Conservation (phyloP, 768 basidiomycete genomes). For the Lactarius quietus region DNA sequence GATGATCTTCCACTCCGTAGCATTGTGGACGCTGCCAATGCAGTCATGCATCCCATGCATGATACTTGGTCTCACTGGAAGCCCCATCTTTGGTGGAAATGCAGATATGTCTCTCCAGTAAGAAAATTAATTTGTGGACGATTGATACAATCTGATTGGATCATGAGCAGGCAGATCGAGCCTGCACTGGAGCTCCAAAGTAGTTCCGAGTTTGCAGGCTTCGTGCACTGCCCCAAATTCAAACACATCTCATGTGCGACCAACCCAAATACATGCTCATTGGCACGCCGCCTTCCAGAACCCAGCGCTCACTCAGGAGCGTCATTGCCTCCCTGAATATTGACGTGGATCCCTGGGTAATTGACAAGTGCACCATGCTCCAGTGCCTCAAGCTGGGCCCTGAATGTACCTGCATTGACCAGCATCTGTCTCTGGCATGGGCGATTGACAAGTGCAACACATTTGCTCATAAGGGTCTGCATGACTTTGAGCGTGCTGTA, state of each 20-base stretch:
- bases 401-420: slow-evolving; percentile 55
- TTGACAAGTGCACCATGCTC: slow-evolving; percentile 46
- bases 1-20: slow-evolving; percentile 43
- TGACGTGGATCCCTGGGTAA: slow-evolving; percentile 63
- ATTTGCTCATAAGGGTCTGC: slow-evolving; percentile 63
- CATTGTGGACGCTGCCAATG: background rate
- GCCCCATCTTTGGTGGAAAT: slow-evolving; percentile 78
- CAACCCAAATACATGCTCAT: slow-evolving; percentile 32
- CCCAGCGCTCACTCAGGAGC: slow-evolving; percentile 45
- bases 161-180: slow-evolving; percentile 53
- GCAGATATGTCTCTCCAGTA: slow-evolving; percentile 57
- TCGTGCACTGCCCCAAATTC: slow-evolving; percentile 65
- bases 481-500: slow-evolving; percentile 55
- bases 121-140: background rate
- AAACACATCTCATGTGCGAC: slow-evolving; percentile 51
- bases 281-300: slow-evolving; percentile 44
- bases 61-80: slow-evolving; percentile 78
- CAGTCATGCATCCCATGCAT: slow-evolving; percentile 50
- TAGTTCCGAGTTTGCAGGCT: slow-evolving; percentile 52
- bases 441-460: slow-evolving; percentile 54
- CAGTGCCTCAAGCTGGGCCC: slow-evolving; percentile 34
- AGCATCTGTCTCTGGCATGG: slow-evolving; percentile 61
- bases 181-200: slow-evolving; percentile 53
- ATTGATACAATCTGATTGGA: background rate
- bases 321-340: slow-evolving; percentile 52